Conservation (phyloP, 495 filamentous ascomycete species). For the Penicillium longicatenatum region DNA sequence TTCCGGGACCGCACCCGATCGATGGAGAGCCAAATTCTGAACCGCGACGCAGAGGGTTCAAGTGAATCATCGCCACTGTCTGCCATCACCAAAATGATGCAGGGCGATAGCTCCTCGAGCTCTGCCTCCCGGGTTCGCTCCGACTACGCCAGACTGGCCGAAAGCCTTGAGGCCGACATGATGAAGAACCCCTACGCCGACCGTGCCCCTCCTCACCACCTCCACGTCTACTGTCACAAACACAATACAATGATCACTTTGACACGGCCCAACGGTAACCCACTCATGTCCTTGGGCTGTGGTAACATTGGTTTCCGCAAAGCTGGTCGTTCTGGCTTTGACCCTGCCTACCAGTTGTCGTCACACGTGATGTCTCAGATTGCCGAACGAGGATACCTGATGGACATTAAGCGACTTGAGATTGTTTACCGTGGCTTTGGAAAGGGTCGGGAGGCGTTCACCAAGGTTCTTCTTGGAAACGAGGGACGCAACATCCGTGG, state of each 20-base stretch:
- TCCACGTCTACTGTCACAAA: conserved; percentile 83
- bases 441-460: conserved; percentile 79
- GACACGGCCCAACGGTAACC: conserved; percentile 73
- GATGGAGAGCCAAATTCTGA: conserved; percentile 37
- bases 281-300: conserved; percentile 71
- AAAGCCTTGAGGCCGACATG: conserved; percentile 42
- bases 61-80: conserved; percentile 31
- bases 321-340: conserved; percentile 72
- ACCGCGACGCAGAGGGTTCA: conserved; percentile 18
- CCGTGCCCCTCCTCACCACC: conserved; percentile 64
- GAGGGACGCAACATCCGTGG: conserved; percentile 75
- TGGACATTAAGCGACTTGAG: conserved; percentile 61
- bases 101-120: conserved; percentile 20
- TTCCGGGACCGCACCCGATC: conserved; percentile 21
- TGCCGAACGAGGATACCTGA: conserved; percentile 69
- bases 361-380: conserved; percentile 76
- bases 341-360: conserved; percentile 90
- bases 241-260: conserved; percentile 95
- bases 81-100: conserved; percentile 39
- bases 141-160: conserved; percentile 37
- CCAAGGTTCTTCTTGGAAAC: conserved; percentile 81
- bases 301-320: conserved; percentile 90
- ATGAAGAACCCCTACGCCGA: conserved; percentile 42
- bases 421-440: conserved; percentile 83
- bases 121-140: conserved; percentile 21